These are phyloP conservation scores for Entomophthora muscae DNA, from an alignment of 371 early-diverging fungal genomes.

Conservation along the genomic window DNA sequence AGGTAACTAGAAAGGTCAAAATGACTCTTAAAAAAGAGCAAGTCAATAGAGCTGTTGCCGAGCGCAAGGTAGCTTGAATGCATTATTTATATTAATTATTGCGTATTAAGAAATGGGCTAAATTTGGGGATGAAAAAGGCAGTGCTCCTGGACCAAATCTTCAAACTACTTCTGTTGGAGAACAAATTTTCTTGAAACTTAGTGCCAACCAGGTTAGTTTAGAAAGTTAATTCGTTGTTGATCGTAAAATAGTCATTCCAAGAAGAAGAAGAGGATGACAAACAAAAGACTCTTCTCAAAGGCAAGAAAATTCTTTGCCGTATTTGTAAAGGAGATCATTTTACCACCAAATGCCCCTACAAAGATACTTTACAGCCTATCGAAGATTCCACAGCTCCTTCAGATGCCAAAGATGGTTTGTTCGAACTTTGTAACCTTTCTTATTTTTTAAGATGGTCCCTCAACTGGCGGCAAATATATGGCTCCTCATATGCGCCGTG, in stretches of 20 bases:
- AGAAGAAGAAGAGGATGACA: conserved; percentile 11
- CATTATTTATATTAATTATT: neutral
- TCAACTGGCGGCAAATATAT: conserved; percentile 46
- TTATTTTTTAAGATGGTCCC: conserved; percentile 10
- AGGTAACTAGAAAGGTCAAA: conserved; percentile 66
- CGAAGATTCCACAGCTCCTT: conserved; percentile 20
- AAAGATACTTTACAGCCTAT: conserved; percentile 76
- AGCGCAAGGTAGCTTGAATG: conserved; percentile 51
- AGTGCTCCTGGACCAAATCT: conserved; percentile 69
- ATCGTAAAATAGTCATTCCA: neutral
- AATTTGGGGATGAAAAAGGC: conserved; percentile 60
- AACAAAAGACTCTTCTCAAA: conserved; percentile 20
- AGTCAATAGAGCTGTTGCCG: conserved; percentile 80
- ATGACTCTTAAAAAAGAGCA: conserved; percentile 57
- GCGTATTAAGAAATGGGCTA: conserved; percentile 30
- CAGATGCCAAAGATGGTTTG: conserved; percentile 15
- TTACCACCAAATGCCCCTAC: conserved; percentile 92
- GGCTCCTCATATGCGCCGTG: conserved; percentile 61
- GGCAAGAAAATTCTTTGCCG: conserved; percentile 84
- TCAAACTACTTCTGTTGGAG: conserved; percentile 75
- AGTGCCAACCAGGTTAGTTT: conserved; percentile 29
- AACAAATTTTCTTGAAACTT: conserved; percentile 73
- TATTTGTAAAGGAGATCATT: conserved; percentile 92
- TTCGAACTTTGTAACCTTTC: conserved; percentile 14
- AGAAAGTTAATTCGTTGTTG: neutral